Base-by-base conservation (phyloP, 2,329 filamentous ascomycete genomes). In the Aspergillus pseudonomiae region DNA sequence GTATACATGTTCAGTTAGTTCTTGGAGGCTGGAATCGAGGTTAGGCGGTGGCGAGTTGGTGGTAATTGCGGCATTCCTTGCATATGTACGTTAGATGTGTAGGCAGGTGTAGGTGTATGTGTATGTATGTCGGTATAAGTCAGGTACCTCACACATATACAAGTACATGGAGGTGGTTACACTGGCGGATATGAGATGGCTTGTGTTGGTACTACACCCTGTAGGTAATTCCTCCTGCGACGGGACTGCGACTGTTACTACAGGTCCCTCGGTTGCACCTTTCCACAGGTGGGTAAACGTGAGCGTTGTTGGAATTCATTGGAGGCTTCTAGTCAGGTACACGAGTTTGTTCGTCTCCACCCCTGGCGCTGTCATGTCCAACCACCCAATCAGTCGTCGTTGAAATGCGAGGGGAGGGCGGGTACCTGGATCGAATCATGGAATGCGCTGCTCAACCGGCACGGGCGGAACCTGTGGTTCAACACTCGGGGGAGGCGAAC, bases 381-480 rank as follows among this genome's bases (percentile, higher is more conserved):
- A 14, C 28, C 34, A 55, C 32, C 62, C 59, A 64, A 65, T 60
- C 56, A 57, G 43, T 28, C 5, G 4, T 24, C 19, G 12, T n/a
- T 48, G 54, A 62, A 61, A 30, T 52, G 19, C 32, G 50, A 61
- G 36, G 56, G 36, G 45, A 41, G 45, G 57, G 64, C 65, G 67
- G 67, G 67, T 67, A 67, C 67, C 67, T 69, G 63, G 60, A 69
- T 63, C 61, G 60, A 65, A 63, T 55, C 28, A 60, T 52, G 45
- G 48, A 46, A 52, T 43, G 45, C 55, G 50, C 41, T 60, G 59
- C 50, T 61, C 32, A 41, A 55, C 55, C 62, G 63, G 65, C 61
- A 59, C 53, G 48, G 59, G 61, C 63, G 63, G 65, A 65, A 55
- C 52, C 34, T 36, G 5, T 55, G 48, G 48, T 52, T 52, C 48